Evolutionary conservation across 805 yeast species (phyloP).

Genomic region (Saccharomyces jurei): DNA sequence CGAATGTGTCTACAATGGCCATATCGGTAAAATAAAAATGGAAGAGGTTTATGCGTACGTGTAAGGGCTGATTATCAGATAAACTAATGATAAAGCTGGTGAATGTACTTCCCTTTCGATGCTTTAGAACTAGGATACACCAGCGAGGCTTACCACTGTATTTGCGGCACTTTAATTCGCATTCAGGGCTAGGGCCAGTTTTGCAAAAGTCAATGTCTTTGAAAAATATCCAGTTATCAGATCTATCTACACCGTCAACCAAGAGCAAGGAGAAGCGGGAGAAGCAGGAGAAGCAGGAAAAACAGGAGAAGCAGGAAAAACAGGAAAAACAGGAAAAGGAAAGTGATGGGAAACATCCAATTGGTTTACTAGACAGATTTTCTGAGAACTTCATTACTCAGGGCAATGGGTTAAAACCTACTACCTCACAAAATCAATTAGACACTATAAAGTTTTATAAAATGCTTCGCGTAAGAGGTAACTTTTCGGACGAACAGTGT

Average conservation of each 20-base stretch:
- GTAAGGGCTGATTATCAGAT: neutral
- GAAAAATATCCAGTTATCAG: neutral
- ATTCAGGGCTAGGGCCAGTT: neutral
- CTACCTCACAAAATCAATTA: slow-evolving; percentile 26
- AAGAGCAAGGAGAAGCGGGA: neutral
- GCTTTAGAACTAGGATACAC: neutral
- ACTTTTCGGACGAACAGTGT: slow-evolving; percentile 21
- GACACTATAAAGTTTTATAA: slow-evolving; percentile 22
- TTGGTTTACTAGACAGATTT: slow-evolving; percentile 20
- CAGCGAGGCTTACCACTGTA: neutral
- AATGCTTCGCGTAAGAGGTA: slow-evolving; percentile 8
- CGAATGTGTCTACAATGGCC: neutral
- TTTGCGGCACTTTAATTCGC: neutral
- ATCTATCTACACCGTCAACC: neutral
- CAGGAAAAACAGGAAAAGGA: neutral
- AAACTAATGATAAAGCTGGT: neutral
- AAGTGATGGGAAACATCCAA: slow-evolving; percentile 1
- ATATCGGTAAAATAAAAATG: neutral
- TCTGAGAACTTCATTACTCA: slow-evolving; percentile 26
- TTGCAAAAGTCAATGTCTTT: slow-evolving; percentile 3
- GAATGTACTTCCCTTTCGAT: neutral
- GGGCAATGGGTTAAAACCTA: slow-evolving; percentile 23
- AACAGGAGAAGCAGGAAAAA: neutral
- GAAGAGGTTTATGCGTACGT: neutral
- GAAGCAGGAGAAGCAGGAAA: neutral